Conservation (phyloP, 768 basidiomycete species). For the Tylopilus vinaceipallidus region DNA sequence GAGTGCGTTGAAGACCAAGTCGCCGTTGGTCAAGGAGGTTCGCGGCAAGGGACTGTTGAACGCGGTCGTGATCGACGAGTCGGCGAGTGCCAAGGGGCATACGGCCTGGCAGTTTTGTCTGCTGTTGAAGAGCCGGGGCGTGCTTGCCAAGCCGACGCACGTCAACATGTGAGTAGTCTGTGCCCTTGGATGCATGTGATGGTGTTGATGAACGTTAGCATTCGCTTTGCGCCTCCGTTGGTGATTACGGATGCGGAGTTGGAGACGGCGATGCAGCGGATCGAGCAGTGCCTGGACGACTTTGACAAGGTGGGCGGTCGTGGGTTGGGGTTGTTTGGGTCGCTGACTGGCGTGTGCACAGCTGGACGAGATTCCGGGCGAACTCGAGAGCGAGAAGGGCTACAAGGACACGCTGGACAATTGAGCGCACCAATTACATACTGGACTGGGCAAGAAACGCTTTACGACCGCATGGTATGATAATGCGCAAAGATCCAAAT, state of each 20-base stretch:
- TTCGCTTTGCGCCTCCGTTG: conserved; percentile 94
- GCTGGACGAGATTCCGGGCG: conserved; percentile 63
- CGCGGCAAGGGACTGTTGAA: conserved; percentile 89
- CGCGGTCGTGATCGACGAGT: conserved; percentile 90
- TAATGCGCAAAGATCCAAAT: too few species aligned
- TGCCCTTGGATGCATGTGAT: too few species aligned
- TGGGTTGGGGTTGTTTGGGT: neutral
- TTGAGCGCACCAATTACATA: conserved; percentile 3
- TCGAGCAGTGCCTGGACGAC: conserved; percentile 74
- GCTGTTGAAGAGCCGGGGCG: conserved; percentile 84
- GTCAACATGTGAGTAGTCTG: conserved; percentile 84
- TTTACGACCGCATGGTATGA: too few species aligned
- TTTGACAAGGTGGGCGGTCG: conserved; percentile 63
- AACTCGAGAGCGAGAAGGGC: conserved; percentile 59
- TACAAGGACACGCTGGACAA: conserved; percentile 39
- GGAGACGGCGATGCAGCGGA: conserved; percentile 67
- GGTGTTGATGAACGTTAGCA: conserved; percentile 43
- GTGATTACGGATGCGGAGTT: conserved; percentile 91
- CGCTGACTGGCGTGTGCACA: conserved; percentile 15
- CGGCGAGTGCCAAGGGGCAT: conserved; percentile 67
- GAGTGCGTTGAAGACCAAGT: conserved; percentile 46
- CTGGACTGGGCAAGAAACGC: too few species aligned
- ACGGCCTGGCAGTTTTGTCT: conserved; percentile 97
- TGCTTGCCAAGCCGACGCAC: conserved; percentile 96
- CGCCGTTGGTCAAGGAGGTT: conserved; percentile 73